Conservation (phyloP, 805 yeast genomes). For the Tetrapisispora nanseiensis region DNA sequence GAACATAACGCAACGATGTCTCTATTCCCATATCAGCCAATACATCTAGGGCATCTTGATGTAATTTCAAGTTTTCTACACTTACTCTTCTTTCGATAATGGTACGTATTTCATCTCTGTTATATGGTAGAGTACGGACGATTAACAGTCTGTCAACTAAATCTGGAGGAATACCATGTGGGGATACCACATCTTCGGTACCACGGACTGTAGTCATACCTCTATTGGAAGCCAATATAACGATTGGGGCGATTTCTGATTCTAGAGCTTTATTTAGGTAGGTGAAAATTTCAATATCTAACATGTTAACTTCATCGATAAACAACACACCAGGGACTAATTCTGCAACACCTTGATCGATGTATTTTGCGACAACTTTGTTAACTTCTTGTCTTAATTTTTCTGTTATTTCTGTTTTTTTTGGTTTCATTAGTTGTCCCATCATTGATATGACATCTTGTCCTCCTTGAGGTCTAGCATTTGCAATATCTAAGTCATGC, state of each 20-base stretch:
- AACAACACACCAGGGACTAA: constrained; percentile 95
- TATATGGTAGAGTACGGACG: constrained; percentile 86
- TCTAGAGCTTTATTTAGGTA: constrained; percentile 91
- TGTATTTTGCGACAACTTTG: constrained; percentile 90
- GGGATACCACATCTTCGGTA: constrained; percentile 72
- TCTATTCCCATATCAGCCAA: constrained; percentile 65
- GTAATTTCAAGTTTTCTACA: constrained; percentile 62
- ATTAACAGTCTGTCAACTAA: constrained; percentile 84
- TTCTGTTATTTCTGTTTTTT: constrained; percentile 94
- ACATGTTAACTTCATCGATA: constrained; percentile 97
- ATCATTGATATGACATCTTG: constrained; percentile 92
- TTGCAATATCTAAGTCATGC: constrained; percentile 93
- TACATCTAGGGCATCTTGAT: constrained; percentile 59
- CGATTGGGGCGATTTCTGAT: constrained; percentile 85
- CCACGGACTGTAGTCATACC: constrained; percentile 91
- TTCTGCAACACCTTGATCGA: constrained; percentile 97
- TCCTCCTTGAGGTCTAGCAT: constrained; percentile 94
- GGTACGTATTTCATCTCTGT: constrained; percentile 66
- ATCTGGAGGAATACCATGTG: constrained; percentile 97
- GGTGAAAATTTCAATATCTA: constrained; percentile 94
- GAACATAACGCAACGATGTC: constrained; percentile 82
- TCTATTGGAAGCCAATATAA: constrained; percentile 90
- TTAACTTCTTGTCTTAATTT: constrained; percentile 89
- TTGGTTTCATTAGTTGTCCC: constrained; percentile 94
- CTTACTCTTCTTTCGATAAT: constrained; percentile 76